These are phyloP conservation scores for Yarrowia bubula DNA, from an alignment of 805 yeast species.

Conservation along the genomic window DNA sequence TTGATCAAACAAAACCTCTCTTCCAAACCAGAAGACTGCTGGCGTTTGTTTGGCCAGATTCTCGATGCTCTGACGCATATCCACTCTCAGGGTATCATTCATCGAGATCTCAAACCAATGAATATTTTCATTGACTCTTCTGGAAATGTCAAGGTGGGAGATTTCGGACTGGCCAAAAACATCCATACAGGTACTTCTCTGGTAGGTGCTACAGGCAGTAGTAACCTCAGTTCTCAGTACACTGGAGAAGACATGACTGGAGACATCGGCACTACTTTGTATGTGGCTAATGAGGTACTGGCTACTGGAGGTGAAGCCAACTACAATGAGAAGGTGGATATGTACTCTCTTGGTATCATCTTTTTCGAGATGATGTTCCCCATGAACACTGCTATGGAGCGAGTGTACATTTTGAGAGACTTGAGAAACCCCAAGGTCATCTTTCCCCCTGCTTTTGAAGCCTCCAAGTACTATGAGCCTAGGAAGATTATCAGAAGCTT, in stretches of 20 bases:
- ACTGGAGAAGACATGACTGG: slow-evolving; percentile 73
- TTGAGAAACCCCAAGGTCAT: slow-evolving; percentile 58
- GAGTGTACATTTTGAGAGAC: slow-evolving; percentile 67
- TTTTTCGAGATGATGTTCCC: slow-evolving; percentile 92
- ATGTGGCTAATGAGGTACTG: slow-evolving; percentile 86
- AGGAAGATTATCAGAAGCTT: slow-evolving; percentile 63
- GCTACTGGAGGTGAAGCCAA: slow-evolving; percentile 45
- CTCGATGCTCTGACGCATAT: slow-evolving; percentile 87
- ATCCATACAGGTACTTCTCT: slow-evolving; percentile 28
- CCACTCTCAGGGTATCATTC: slow-evolving; percentile 91
- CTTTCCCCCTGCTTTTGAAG: slow-evolving; percentile 67
- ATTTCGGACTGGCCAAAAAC: slow-evolving; percentile 91
- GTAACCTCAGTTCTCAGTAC: slow-evolving; percentile 1
- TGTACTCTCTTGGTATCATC: slow-evolving; percentile 91
- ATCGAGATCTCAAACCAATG: slow-evolving; percentile 92
- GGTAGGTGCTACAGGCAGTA: not conserved
- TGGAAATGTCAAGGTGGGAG: slow-evolving; percentile 90
- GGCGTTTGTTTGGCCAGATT: slow-evolving; percentile 85
- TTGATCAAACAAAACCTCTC: slow-evolving; percentile 76
- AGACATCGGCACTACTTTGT: slow-evolving; percentile 89
- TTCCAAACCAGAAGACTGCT: slow-evolving; percentile 70
- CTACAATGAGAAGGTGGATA: slow-evolving; percentile 90
- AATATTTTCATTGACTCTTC: slow-evolving; percentile 91
- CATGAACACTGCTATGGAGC: slow-evolving; percentile 89
- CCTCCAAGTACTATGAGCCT: slow-evolving; percentile 54